Evolutionary conservation across 225 moss, liverwort and hornwort genomes (phyloP).

Genomic region (Straminergon stramineum): DNA sequence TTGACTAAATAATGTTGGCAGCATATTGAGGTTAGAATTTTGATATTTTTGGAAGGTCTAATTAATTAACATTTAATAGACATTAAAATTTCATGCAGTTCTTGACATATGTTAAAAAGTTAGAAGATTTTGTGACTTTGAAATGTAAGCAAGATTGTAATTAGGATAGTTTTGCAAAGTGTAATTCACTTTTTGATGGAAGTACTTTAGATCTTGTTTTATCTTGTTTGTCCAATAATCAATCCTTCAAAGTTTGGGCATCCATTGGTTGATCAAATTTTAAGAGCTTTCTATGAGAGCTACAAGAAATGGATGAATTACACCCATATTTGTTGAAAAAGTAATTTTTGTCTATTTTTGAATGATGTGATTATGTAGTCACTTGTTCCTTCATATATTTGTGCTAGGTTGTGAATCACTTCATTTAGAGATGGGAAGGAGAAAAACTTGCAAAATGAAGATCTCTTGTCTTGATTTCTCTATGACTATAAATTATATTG

Average conservation of each 20-base stretch:
- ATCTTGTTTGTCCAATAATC: not conserved
- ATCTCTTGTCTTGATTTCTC: not conserved
- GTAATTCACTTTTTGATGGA: too few species aligned
- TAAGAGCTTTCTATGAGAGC: not conserved
- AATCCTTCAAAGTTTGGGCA: not conserved
- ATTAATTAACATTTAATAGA: not conserved
- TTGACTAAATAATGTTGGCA: not conserved
- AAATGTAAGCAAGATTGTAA: not conserved
- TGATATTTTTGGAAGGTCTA: not conserved
- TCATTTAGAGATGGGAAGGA: not conserved
- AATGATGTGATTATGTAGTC: not conserved
- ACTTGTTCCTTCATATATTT: not conserved
- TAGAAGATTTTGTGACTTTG: rapidly evolving
- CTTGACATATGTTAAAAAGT: rapidly evolving
- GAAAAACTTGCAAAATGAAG: not conserved
- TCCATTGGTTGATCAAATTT: not conserved
- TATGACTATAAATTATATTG: not conserved
- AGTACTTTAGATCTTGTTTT: not conserved
- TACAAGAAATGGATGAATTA: not conserved
- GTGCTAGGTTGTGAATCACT: not conserved
- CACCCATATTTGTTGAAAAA: not conserved
- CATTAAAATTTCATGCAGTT: not conserved
- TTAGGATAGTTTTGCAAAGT: too few species aligned
- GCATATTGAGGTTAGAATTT: not conserved
- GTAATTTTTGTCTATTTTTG: not conserved